Evolutionary conservation across 1,284 basidiomycete species (phyloP).

Genomic region (Ustilago vetiveriae): DNA sequence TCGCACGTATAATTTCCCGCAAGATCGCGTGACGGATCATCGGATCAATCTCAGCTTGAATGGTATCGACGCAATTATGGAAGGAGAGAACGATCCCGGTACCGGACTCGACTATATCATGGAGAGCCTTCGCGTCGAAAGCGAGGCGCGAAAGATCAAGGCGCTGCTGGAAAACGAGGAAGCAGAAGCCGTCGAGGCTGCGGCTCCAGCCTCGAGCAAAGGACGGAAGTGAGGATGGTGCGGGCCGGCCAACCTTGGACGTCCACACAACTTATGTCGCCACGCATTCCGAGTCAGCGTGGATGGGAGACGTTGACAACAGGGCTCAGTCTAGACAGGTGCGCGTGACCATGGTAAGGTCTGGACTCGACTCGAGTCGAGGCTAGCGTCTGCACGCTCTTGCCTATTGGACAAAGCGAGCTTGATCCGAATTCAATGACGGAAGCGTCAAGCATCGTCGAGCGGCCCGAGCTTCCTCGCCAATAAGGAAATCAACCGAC

Average conservation of each 20-base stretch:
- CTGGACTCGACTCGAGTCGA: too few species aligned
- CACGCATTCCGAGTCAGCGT: too few species aligned
- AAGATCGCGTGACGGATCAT: conserved; percentile 66
- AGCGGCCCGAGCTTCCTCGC: too few species aligned
- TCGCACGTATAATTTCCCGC: conserved; percentile 65
- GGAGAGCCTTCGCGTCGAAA: conserved; percentile 39
- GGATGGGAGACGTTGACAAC: too few species aligned
- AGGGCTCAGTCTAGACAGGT: too few species aligned
- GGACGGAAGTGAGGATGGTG: conserved; percentile 11
- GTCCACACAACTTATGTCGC: too few species aligned
- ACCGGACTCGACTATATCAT: conserved; percentile 55
- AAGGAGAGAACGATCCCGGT: conserved; percentile 58
- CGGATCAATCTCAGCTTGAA: conserved; percentile 58
- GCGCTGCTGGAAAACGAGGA: conserved; percentile 50
- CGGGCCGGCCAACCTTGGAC: background rate
- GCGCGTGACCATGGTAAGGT: too few species aligned
- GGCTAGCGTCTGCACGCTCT: too few species aligned
- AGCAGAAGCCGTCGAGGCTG: conserved; percentile 27
- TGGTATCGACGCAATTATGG: conserved; percentile 60
- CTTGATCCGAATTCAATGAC: too few species aligned
- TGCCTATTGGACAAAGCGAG: too few species aligned
- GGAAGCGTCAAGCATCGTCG: too few species aligned
- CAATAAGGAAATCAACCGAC: too few species aligned
- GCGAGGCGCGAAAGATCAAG: conserved; percentile 40
- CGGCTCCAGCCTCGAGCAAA: conserved; percentile 7